Base-by-base conservation (phyloP, 2,329 filamentous ascomycete species). In the Aspergillus sp. region DNA sequence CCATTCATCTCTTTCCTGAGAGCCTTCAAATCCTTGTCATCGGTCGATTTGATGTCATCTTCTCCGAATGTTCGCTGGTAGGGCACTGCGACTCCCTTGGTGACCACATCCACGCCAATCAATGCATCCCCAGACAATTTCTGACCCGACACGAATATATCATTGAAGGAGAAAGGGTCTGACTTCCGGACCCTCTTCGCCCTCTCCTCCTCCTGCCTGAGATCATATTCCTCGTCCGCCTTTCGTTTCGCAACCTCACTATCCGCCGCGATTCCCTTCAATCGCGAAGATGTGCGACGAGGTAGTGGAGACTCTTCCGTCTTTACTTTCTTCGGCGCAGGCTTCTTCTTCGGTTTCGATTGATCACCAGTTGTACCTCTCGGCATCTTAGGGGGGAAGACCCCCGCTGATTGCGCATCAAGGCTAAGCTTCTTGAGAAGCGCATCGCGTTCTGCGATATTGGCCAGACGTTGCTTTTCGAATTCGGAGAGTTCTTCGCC, bases 401-500 rank as follows among this genome's bases (percentile, higher is more conserved):
- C 79, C n/a, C 89, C 88, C 0, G 90, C 86, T 0, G 89, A 84
- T 2, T 86, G 85, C 2, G 84, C 82, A 67, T 87, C 84, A 64
- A 84, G 78, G 37, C 89, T 88, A 1, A 96, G 84, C 59, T 92
- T 89, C 59, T 90, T 90, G 0, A 97, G 76, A 0, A 96, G 82
- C 71, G 88, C 90, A 73, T 93, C 89, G 66, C 96, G 95, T 54
- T 90, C 87, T 0, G 88, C 90, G 41, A 96, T 96, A 64, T 96
- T 96, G 60, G 92, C 91, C 15, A 91, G 84, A 0, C 93, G 84
- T 65, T 90, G 87, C 67, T 88, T 87, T 80, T 96, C 93, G 74
- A 96, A 97, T 40, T 91, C 90, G 74, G 90, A 96, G 66, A 96
- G 79, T 37, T 84, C 84, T 31, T 77, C 72, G 62, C 51, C 57